Base-by-base conservation (phyloP, 768 basidiomycete genomes). In the Suillus brevipes region DNA sequence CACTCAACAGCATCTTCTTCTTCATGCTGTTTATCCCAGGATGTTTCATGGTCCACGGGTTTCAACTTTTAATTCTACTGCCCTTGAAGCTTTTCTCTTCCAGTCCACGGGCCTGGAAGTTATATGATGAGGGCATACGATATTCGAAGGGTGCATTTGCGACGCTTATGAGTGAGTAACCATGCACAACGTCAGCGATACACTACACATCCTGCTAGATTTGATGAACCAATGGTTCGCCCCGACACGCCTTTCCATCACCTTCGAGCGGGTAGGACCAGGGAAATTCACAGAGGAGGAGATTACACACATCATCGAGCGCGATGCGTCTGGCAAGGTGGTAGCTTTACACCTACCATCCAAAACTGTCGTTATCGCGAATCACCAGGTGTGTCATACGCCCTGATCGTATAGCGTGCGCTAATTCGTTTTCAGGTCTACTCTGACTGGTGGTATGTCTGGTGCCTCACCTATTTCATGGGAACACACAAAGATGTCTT, bases 371-470 rank as follows among this genome's bases (percentile, higher is more conserved):
- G 78, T 95, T 67, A 92, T 95, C 70, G 87, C 93, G 16, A 99
- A 99, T 74, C 97, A 99, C 74, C 97, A 96, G 82, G 94, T 94
- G 65, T 55, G 81, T 64, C 23, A 20, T 36, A 63, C 61, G 14
- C 14, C 25, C 10, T 61, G 43, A 36, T 20, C 25, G 50, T 53
- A 45, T n/a, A 34, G 61, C 60, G 36, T 57, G 45, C 40, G 53
- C 57, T 42, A 12, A 16, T 25, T 57, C 38, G 16, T 50, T 31
- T 49, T 45, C 64, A 92, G 91, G 81, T 89, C 42, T 92, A 93
- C 72, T 83, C 87, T 6, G 90, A 92, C 77, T 92, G 91, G 90
- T 89, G 89, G 89, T 97, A 96, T 72, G 85, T 90, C 43, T 98
- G 93, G 90, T 89, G 88, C 67, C 77, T 95, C 53, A 83, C 87